These are phyloP conservation scores for Fraxinus angustifolia DNA, from an alignment of 305 asterid genomes.

Conservation along the genomic window DNA sequence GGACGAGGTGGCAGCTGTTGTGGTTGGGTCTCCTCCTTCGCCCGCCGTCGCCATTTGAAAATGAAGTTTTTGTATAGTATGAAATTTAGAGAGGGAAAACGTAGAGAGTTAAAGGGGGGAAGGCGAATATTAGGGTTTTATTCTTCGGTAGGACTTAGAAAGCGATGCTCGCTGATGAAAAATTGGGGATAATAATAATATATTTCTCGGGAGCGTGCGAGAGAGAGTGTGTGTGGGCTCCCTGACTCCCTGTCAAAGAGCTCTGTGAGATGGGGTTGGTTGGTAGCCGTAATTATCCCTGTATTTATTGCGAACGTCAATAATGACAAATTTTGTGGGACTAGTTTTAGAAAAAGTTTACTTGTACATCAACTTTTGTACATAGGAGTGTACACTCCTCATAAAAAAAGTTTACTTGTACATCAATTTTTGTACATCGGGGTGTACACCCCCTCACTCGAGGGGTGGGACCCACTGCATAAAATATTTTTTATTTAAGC, in stretches of 20 bases:
- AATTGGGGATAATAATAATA: not conserved
- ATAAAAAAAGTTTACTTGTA: too few relatives aligned
- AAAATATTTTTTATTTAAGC: too few relatives aligned
- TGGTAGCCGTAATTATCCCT: not conserved
- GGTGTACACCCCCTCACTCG: too few relatives aligned
- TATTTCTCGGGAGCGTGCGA: not conserved
- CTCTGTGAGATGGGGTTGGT: not conserved
- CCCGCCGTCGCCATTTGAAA: slow-evolving; percentile 57
- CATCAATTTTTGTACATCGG: too few relatives aligned
- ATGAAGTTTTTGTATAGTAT: slow-evolving; percentile 20
- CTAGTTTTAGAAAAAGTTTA: too few relatives aligned
- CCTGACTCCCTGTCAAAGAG: not conserved
- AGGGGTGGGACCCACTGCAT: too few relatives aligned
- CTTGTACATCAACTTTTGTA: too few relatives aligned
- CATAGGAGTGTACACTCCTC: too few relatives aligned
- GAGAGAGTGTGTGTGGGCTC: not conserved
- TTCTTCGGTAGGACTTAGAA: slow-evolving; percentile 29
- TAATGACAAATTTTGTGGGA: not conserved
- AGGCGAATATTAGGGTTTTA: slow-evolving; percentile 41
- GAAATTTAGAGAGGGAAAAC: slow-evolving; percentile 19
- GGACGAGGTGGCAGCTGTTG: slow-evolving; percentile 24
- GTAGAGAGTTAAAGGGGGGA: slow-evolving; percentile 2
- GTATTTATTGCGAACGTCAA: not conserved
- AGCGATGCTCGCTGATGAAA: slow-evolving; percentile 21
- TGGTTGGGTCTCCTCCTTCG: slow-evolving; percentile 49